Conservation (phyloP, 75 land plant species). For the Pinus tabuliformis region DNA sequence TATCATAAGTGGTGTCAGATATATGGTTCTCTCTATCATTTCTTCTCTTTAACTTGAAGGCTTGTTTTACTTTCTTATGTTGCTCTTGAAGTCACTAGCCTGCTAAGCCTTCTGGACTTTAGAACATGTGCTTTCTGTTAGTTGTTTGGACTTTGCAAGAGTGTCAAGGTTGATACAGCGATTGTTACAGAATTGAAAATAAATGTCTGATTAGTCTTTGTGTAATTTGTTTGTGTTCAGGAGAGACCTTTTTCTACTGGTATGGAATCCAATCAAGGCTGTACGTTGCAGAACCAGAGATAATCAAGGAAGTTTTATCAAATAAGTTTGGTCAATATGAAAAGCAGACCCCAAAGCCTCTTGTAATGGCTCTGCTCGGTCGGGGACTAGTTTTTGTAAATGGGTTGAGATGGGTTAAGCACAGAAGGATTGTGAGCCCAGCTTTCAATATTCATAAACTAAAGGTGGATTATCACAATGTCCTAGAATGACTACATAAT, state of each 20-base stretch:
- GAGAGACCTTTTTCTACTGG: constrained; percentile 45
- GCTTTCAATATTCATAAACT: constrained; percentile 34
- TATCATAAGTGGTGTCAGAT: constrained; percentile 17
- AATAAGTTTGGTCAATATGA: constrained; percentile 30
- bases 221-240: constrained; percentile 16
- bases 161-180: too few species aligned
- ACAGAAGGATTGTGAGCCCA: constrained; percentile 13
- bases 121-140: neutral
- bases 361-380: constrained; percentile 15
- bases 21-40: constrained; percentile 8
- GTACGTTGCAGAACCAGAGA: constrained; percentile 34
- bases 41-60: neutral
- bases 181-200: too few species aligned
- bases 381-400: constrained; percentile 16
- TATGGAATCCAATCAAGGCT: constrained; percentile 40
- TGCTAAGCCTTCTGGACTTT: too few species aligned
- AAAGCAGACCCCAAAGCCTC: neutral
- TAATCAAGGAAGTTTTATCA: constrained; percentile 35
- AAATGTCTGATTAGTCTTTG: neutral
- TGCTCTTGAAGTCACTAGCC: neutral
- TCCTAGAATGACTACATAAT: too few species aligned
- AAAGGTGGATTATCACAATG: constrained; percentile 13
- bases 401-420: constrained; percentile 25
- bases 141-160: too few species aligned
- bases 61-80: neutral